Conservation (phyloP, 176 grass and related monocot species). For the Typha latifolia region DNA sequence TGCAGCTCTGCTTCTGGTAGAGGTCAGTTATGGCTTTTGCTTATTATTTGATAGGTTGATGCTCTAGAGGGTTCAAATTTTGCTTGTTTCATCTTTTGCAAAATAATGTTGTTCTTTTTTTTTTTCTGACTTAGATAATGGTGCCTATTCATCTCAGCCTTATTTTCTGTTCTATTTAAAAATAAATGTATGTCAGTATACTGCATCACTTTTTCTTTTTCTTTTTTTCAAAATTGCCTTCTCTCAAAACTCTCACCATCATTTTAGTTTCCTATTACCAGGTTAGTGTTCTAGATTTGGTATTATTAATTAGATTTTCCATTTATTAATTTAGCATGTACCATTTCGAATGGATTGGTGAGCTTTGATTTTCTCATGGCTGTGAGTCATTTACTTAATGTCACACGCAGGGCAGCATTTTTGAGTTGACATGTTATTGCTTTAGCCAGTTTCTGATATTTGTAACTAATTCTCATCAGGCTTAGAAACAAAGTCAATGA, state of each 20-base stretch:
- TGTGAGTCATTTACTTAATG: too few relatives aligned
- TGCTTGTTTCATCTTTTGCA: constrained; percentile 16
- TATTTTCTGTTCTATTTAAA: neutral
- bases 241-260: too few relatives aligned
- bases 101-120: neutral
- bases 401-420: too few relatives aligned
- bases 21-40: constrained; percentile 38
- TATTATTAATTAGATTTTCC: too few relatives aligned
- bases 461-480: neutral
- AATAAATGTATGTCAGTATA: neutral
- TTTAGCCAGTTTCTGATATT: neutral
- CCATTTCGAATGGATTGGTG: too few relatives aligned
- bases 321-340: too few relatives aligned
- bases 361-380: too few relatives aligned
- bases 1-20: constrained; percentile 60
- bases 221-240: too few relatives aligned
- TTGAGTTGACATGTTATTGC: too few relatives aligned
- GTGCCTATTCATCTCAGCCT: neutral
- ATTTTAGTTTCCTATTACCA: too few relatives aligned
- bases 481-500: neutral
- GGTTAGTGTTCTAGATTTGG: too few relatives aligned
- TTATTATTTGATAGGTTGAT: neutral
- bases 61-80: neutral
- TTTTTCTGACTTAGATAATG: neutral
- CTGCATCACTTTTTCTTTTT: too few relatives aligned